Evolutionary conservation across 2,329 filamentous ascomycete species (phyloP).

Genomic region (Aspergillus tanneri): DNA sequence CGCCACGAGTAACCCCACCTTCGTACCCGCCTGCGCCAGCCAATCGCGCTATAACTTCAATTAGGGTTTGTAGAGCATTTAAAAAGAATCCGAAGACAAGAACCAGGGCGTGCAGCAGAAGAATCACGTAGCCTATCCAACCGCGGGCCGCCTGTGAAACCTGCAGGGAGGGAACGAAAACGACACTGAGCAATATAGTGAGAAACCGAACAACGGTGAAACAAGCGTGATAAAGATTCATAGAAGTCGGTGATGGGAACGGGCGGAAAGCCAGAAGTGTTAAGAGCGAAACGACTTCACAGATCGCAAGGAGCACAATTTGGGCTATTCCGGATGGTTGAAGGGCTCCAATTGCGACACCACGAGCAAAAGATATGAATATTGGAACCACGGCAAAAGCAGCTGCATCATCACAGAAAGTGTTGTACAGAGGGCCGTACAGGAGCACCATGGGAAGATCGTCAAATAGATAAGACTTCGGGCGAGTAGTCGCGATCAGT

Average conservation of each 20-base stretch:
- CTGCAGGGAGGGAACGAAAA: slow-evolving; percentile 80
- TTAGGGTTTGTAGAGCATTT: slow-evolving; percentile 83
- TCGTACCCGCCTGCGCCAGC: slow-evolving; percentile 79
- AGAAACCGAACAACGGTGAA: slow-evolving; percentile 77
- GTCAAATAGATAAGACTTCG: slow-evolving; percentile 86
- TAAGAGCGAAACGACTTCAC: slow-evolving; percentile 85
- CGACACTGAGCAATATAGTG: slow-evolving; percentile 71
- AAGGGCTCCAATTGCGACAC: slow-evolving; percentile 86
- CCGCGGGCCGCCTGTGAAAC: slow-evolving; percentile 78
- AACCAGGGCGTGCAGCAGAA: slow-evolving; percentile 80
- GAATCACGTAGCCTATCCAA: slow-evolving; percentile 92
- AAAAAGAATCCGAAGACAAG: slow-evolving; percentile 90
- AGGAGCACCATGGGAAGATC: slow-evolving; percentile 84
- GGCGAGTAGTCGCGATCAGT: slow-evolving; percentile 76
- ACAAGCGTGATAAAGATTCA: slow-evolving; percentile 92
- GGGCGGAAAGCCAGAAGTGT: slow-evolving; percentile 87
- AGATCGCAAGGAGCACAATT: slow-evolving; percentile 86
- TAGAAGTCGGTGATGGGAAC: slow-evolving; percentile 86
- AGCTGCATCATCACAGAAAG: slow-evolving; percentile 89
- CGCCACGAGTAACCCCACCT: slow-evolving; percentile 69
- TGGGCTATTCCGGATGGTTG: slow-evolving; percentile 93
- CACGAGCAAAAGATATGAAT: slow-evolving; percentile 78
- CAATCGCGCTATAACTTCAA: slow-evolving; percentile 82
- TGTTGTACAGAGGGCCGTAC: slow-evolving; percentile 95
- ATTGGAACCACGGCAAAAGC: slow-evolving; percentile 87